Conservation (phyloP, 176 grass and related monocot species). For the Secale cereale region DNA sequence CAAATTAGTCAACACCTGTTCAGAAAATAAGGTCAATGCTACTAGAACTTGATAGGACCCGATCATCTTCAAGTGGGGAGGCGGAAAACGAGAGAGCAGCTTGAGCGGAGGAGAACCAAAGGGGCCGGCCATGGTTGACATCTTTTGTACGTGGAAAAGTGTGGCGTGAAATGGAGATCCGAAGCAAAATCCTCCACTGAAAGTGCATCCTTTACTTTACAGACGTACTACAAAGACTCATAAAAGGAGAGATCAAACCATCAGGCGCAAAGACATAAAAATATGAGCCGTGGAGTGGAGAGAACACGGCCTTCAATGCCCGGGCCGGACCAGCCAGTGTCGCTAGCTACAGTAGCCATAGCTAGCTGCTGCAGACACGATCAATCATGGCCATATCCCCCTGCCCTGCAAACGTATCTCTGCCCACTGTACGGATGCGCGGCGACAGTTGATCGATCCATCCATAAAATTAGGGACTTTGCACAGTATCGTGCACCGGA, state of each 20-base stretch:
- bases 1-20: neutral
- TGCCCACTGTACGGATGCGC: conserved; percentile 12
- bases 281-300: neutral
- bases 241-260: neutral
- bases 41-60: neutral
- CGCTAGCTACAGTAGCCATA: neutral
- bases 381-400: neutral
- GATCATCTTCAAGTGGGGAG: neutral
- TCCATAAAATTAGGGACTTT: too few relatives aligned
- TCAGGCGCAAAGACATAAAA: neutral
- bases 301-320: neutral
- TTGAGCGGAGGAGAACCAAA: neutral
- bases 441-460: neutral
- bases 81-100: neutral
- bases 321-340: neutral
- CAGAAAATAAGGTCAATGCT: too few relatives aligned
- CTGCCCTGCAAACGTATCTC: conserved; percentile 15
- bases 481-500: too few relatives aligned
- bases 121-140: neutral
- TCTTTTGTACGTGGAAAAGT: neutral
- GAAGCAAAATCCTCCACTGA: neutral
- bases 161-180: neutral
- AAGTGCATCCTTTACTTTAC: neutral
- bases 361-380: conserved; percentile 6
- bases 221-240: neutral